Conservation (phyloP, 768 basidiomycete genomes). For the Boletus sensibilis region DNA sequence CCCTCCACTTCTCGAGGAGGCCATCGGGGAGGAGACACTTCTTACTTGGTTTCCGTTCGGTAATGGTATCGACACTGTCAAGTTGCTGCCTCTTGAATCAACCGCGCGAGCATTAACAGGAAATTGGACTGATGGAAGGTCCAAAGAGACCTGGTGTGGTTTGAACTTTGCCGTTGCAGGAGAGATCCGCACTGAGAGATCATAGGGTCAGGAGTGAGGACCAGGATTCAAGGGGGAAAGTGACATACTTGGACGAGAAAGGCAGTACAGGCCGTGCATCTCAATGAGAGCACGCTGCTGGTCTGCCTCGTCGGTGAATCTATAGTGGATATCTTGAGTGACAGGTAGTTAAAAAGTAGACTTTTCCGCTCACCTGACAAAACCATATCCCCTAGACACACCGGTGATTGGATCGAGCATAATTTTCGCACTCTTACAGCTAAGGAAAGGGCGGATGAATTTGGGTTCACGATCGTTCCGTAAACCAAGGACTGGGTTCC, state of each 20-base stretch:
- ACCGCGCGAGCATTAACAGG: slow-evolving; percentile 27
- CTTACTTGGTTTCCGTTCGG: slow-evolving; percentile 47
- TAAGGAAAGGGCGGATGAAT: slow-evolving; percentile 83
- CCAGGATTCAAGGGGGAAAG: neutral
- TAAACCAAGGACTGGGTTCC: slow-evolving; percentile 83
- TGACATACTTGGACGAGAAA: slow-evolving; percentile 80
- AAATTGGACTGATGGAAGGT: slow-evolving; percentile 49
- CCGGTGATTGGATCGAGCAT: slow-evolving; percentile 92
- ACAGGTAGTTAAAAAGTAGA: slow-evolving; percentile 5
- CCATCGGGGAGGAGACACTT: slow-evolving; percentile 73
- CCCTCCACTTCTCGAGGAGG: slow-evolving; percentile 31
- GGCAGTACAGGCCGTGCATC: slow-evolving; percentile 89
- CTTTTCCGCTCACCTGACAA: slow-evolving; percentile 64
- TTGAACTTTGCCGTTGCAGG: slow-evolving; percentile 89
- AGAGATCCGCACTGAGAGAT: slow-evolving; percentile 76
- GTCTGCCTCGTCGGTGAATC: slow-evolving; percentile 86
- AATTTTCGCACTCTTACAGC: slow-evolving; percentile 94
- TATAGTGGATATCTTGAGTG: slow-evolving; percentile 30
- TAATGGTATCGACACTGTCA: slow-evolving; percentile 51
- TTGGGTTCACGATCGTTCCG: slow-evolving; percentile 85
- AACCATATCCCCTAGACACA: slow-evolving; percentile 87
- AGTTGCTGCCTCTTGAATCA: slow-evolving; percentile 37
- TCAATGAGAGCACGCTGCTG: slow-evolving; percentile 87
- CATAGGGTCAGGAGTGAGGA: slow-evolving; percentile 28
- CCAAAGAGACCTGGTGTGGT: slow-evolving; percentile 47